A percentile compares a stretch with the other conserved stretches of the same genome.
Conservation (phyloP, 2,329 filamentous ascomycete species). For the Ceratocystis eucalypticola region DNA sequence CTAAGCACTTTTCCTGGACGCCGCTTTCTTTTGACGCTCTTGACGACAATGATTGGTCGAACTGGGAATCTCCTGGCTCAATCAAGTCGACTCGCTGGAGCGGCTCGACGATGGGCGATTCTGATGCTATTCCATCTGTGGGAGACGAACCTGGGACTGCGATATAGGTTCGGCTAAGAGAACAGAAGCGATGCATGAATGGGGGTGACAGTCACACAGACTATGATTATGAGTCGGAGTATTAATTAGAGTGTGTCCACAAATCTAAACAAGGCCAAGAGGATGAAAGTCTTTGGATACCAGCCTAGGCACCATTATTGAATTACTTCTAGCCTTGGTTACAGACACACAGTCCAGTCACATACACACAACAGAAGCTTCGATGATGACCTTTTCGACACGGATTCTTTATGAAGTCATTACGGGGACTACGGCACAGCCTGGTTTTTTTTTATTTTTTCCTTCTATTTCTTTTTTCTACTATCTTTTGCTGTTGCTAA, state of each 20-base stretch:
- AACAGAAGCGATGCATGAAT: not conserved
- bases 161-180: slow-evolving; percentile 32
- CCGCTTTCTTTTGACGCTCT: slow-evolving; percentile 43
- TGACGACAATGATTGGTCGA: slow-evolving; percentile 51
- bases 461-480: not conserved
- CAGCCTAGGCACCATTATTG: not conserved
- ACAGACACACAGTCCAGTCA: not conserved
- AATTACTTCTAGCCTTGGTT: not conserved
- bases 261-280: not conserved
- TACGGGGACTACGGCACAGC: slow-evolving; percentile 3
- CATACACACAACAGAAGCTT: not conserved
- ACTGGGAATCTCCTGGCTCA: slow-evolving; percentile 46
- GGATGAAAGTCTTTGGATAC: not conserved
- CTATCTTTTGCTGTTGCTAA: not conserved
- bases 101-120: slow-evolving; percentile 40
- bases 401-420: slow-evolving; percentile 8
- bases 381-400: slow-evolving; percentile 4
- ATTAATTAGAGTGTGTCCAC: not conserved
- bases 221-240: not conserved
- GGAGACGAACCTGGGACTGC: slow-evolving; percentile 34
- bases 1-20: slow-evolving; percentile 48
- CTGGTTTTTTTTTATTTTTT: not conserved
- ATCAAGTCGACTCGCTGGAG: slow-evolving; percentile 49
- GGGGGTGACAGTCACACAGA: not conserved
- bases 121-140: slow-evolving; percentile 35